Conservation (phyloP, 164 flowering plant species). For the Saururus chinensis region DNA sequence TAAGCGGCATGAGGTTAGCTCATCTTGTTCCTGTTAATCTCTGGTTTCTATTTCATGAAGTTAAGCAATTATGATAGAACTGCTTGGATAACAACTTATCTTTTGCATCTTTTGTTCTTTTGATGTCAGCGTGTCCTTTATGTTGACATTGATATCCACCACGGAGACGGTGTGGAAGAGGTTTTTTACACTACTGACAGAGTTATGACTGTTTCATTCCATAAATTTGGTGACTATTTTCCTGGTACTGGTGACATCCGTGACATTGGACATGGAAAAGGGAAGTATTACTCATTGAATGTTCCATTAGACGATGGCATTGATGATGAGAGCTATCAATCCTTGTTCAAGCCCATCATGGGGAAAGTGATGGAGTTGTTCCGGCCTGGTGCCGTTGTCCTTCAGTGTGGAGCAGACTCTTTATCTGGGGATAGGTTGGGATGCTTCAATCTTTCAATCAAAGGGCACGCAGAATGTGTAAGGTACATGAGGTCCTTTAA, state of each 20-base stretch:
- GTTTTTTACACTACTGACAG: slow-evolving; percentile 57
- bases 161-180: slow-evolving; percentile 63
- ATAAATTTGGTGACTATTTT: slow-evolving; percentile 56
- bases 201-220: slow-evolving; percentile 65
- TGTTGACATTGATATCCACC: slow-evolving; percentile 56
- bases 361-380: slow-evolving; percentile 70
- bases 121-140: slow-evolving; percentile 43
- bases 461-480: slow-evolving; percentile 79
- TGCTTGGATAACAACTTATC: background rate
- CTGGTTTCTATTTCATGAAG: background rate
- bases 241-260: slow-evolving; percentile 54
- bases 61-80: background rate
- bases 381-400: slow-evolving; percentile 66
- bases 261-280: slow-evolving; percentile 37
- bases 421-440: slow-evolving; percentile 70
- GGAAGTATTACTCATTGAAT: slow-evolving; percentile 51
- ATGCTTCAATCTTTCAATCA: slow-evolving; percentile 73
- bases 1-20: slow-evolving; percentile 31
- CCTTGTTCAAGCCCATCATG: slow-evolving; percentile 48
- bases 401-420: slow-evolving; percentile 76
- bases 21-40: background rate
- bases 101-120: background rate
- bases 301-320: slow-evolving; percentile 53
- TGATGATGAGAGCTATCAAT: slow-evolving; percentile 50
- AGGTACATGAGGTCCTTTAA: slow-evolving; percentile 69